Conservation (phyloP, 306 rosid species). For the Crotalaria pallida region DNA sequence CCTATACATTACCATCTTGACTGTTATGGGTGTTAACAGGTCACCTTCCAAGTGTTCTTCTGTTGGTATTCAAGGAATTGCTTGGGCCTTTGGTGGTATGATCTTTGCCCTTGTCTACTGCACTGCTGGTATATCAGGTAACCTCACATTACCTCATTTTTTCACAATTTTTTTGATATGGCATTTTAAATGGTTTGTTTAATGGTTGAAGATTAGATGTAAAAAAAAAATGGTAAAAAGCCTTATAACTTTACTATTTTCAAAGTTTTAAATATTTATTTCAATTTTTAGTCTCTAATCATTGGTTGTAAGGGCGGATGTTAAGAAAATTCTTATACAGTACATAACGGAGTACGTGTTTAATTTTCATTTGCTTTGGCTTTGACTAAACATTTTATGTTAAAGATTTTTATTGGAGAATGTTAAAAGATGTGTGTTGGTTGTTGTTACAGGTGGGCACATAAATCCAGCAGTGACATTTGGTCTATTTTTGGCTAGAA, state of each 20-base stretch:
- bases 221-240: too few species aligned
- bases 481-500: conserved; percentile 80
- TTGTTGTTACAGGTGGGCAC: conserved; percentile 63
- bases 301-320: too few species aligned
- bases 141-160: too few species aligned
- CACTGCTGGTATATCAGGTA: conserved; percentile 83
- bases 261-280: too few species aligned
- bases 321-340: too few species aligned
- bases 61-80: conserved; percentile 88
- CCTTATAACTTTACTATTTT: too few species aligned
- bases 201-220: too few species aligned
- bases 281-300: too few species aligned
- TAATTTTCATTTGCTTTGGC: neutral
- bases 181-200: too few species aligned
- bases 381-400: neutral
- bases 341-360: too few species aligned
- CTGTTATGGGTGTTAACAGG: conserved; percentile 70
- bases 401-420: neutral
- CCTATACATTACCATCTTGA: conserved; percentile 77
- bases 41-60: conserved; percentile 43
- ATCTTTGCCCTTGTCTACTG: conserved; percentile 94
- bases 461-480: conserved; percentile 91
- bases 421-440: neutral
- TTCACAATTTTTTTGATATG: too few species aligned
- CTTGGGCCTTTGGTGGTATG: conserved; percentile 98